These are phyloP conservation scores for Ophryocystis elektroscirrha DNA, from an alignment of 169 alveolate genomes.

Conservation along the genomic window DNA sequence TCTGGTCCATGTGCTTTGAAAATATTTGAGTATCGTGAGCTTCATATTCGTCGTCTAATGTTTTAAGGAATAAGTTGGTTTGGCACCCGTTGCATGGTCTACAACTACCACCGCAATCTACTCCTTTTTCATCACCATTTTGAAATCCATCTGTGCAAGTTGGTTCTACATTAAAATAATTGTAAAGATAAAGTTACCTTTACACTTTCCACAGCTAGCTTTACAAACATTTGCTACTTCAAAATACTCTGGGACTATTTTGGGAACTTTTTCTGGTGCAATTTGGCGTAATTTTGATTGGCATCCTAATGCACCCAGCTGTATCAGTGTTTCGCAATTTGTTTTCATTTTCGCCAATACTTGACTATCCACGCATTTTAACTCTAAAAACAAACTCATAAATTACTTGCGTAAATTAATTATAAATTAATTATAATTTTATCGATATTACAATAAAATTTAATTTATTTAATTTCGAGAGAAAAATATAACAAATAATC, in stretches of 20 bases:
- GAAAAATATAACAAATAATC: no score
- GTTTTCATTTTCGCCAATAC: no score
- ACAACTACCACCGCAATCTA: slow-evolving; percentile 42
- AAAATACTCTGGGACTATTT: not conserved
- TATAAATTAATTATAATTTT: no score
- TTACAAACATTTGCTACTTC: not conserved
- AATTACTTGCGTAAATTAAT: no score
- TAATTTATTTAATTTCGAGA: no score
- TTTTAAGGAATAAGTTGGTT: slow-evolving; percentile 13
- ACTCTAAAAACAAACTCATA: no score
- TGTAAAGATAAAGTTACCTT: not conserved
- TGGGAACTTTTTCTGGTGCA: no score
- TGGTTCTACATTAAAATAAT: slow-evolving; percentile 13
- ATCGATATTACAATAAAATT: no score
- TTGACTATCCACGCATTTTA: no score
- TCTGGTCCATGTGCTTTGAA: slow-evolving; percentile 3
- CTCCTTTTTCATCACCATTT: slow-evolving; percentile 35
- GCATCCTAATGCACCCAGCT: no score
- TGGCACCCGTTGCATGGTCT: slow-evolving; percentile 26
- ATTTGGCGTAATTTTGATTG: no score
- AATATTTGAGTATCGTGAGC: slow-evolving; percentile 10
- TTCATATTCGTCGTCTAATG: slow-evolving; percentile 9
- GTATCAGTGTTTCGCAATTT: no score
- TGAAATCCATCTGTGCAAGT: slow-evolving; percentile 32
- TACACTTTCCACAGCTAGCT: not conserved